Base-by-base conservation (phyloP, 1,284 basidiomycete species). In the Macrocybe sp. region DNA sequence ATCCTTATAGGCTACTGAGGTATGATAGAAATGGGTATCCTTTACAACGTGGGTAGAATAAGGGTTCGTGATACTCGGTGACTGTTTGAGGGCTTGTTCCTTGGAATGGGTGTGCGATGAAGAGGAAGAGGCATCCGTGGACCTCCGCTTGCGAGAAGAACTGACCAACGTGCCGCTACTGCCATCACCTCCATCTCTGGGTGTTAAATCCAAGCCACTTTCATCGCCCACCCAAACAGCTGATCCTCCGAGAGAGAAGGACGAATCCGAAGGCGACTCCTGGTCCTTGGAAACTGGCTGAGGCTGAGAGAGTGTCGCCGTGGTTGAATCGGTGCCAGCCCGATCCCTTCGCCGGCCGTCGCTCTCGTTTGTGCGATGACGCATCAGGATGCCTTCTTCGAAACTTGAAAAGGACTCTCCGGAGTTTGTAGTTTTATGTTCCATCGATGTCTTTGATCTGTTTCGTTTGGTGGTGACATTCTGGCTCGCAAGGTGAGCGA, bases 1-100 rank as follows among this genome's bases (percentile, higher is more conserved):
- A 51, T 82, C 76, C 62, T 83, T 84, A 66, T 93, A 97, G 29
- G 75, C 78, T 47, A 95, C 87, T 7, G 78, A 77, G 0, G 93
- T 92, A 60, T 94, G 86, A 67, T 83, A 97, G 61, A 89, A 96
- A 64, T 97, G 94, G 39, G 94, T 97, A 74, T 98, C 96, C 56
- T 89, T 87, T 22, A 81, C 75, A 51, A 81, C 58, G 12, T 76
- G 76, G 50, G 76, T 67, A 49, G 64, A 64, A 40, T 72, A 66
- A 10, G 73, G 63, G 41, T 71, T 69, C 49, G 64, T 65, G 30
- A 60, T 53, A 34, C 55, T 64, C 47, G 48, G 61, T 49, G 58
- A 58, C 28, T 59, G 62, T 29, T 62, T 61, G 58, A 64, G 48
- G 53, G 60, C 51, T 48, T 68, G 62, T 34, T 71, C 70, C 46